Base-by-base conservation (phyloP, 805 yeast species). In the Myxozyma vanderwaltii region DNA sequence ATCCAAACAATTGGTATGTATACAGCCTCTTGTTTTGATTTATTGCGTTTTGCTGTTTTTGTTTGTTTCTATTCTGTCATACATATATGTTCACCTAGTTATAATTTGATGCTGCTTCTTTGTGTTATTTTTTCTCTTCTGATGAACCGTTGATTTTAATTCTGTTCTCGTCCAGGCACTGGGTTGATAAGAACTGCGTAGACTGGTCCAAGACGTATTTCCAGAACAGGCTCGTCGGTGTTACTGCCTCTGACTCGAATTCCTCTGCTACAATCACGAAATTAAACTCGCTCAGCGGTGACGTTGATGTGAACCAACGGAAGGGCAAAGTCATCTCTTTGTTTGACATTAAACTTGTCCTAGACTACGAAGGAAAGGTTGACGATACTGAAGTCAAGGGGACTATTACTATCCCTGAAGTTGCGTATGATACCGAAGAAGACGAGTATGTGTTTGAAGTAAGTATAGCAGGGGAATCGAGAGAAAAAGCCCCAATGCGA, bases 141-240 rank as follows among this genome's bases (percentile, higher is more conserved):
- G n/a, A 19, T 27, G 31, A 45, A 19, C 21, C 45, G 38, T 29
- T 10, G 29, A 35, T 53, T 35, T 49, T 52, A 39, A 24, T 40
- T 40, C 43, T 35, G 33, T 35, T 54, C 26, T 47, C 50, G 47
- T 57, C 35, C 52, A 69, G 72, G 99, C 99, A 94, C 80, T 94
- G 98, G 98, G 97, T 91, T 63, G 97, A 92, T 76, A 92, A 92
- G 75, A 94, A 94, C 79, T 94, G 99, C 76, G 81, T 92, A 58
- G 86, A 83, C 57, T 94, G 99, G 99, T 81, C 97, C 12, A 83
- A 83, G 62, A 79, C 81, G 41, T 92, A 92, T 73, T 89, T 94
- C 73, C 74, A 75, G 31, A 81, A 82, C 48, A 81, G 83, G 46
- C 76, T 91, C 53, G 77, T 78, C 10, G 86, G 86, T 0, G 63